Conservation (phyloP, 805 yeast genomes). For the Starmerella tilneyi region DNA sequence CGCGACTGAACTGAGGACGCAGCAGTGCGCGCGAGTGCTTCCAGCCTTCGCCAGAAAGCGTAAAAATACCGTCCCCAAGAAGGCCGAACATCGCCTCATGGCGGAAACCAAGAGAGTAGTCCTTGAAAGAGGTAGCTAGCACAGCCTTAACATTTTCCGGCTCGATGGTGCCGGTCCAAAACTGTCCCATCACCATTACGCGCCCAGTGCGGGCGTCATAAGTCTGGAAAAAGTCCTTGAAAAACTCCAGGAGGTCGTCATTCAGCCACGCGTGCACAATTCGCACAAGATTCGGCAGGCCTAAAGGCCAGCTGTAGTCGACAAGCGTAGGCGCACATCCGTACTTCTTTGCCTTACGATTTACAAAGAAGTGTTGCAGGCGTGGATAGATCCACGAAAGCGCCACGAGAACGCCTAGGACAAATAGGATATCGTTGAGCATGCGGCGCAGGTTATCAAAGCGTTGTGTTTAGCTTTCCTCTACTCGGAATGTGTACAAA, state of each 20-base stretch:
- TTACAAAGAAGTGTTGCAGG: conserved; percentile 6
- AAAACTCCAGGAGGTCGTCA: conserved; percentile 13
- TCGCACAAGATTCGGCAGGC: conserved; percentile 7
- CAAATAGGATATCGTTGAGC: conserved; percentile 5
- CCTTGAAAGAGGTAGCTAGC: conserved; percentile 27
- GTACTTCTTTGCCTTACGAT: conserved; percentile 12
- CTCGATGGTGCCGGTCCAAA: conserved; percentile 24
- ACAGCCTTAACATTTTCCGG: conserved; percentile 28
- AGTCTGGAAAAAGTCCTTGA: conserved; percentile 7
- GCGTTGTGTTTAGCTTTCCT: no score
- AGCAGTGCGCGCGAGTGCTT: conserved; percentile 28
- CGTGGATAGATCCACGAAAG: conserved; percentile 6
- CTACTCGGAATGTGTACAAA: no score
- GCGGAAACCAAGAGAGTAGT: conserved; percentile 27
- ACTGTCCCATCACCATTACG: conserved; percentile 14
- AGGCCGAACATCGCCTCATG: conserved; percentile 22
- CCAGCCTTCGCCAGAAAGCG: conserved; percentile 29
- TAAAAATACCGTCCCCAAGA: conserved; percentile 29
- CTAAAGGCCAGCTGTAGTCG: conserved; percentile 17
- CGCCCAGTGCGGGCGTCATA: conserved; percentile 12
- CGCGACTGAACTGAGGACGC: conserved; percentile 29
- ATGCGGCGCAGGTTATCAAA: neutral
- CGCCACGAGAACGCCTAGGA: neutral
- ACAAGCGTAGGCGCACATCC: conserved; percentile 14
- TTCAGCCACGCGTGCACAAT: conserved; percentile 5